A percentile compares a stretch with the other conserved stretches of the same genome.
These are phyloP conservation scores for Umbelopsis ramanniana DNA, from an alignment of 192 early-diverging fungal genomes.

Conservation along the genomic window DNA sequence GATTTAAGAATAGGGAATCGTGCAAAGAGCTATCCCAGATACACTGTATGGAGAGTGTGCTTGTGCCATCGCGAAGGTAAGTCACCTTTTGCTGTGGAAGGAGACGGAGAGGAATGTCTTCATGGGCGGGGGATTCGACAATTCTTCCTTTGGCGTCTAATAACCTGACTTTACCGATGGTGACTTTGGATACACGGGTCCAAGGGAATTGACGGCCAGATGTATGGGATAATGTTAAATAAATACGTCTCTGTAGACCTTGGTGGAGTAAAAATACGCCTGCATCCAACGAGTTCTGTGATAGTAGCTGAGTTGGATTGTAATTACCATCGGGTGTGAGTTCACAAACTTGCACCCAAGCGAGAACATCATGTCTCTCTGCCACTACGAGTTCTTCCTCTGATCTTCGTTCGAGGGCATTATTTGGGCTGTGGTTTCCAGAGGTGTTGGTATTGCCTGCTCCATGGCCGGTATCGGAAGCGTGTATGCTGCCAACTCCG, in stretches of 20 bases:
- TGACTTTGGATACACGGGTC: slow-evolving; percentile 47
- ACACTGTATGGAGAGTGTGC: slow-evolving; percentile 55
- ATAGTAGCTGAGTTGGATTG: slow-evolving; percentile 57
- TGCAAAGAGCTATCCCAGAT: slow-evolving; percentile 82
- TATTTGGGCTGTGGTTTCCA: no score
- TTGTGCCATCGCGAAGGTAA: slow-evolving; percentile 64
- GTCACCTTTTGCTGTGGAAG: slow-evolving; percentile 49
- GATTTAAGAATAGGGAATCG: slow-evolving; percentile 68
- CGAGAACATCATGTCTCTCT: slow-evolving; percentile 70
- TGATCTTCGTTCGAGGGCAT: slow-evolving; percentile 29
- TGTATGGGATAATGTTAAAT: slow-evolving; percentile 67
- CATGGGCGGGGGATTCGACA: slow-evolving; percentile 54
- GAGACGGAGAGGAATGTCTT: slow-evolving; percentile 53
- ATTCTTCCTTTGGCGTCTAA: slow-evolving; percentile 67
- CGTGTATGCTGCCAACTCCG: no score
- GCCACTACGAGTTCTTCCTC: slow-evolving; percentile 67
- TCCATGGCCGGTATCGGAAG: no score
- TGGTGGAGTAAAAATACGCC: slow-evolving; percentile 72
- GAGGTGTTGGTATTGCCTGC: no score
- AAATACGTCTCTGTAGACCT: slow-evolving; percentile 74
- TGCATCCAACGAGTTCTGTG: slow-evolving; percentile 48
- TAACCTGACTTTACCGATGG: slow-evolving; percentile 52
- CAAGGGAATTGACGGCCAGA: slow-evolving; percentile 70
- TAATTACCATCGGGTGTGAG: slow-evolving; percentile 67
- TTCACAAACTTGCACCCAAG: slow-evolving; percentile 74